phyloP scores from a whole-genome alignment of 225 moss, liverwort and hornwort genomes.

The Physcomitrium patens region DNA sequence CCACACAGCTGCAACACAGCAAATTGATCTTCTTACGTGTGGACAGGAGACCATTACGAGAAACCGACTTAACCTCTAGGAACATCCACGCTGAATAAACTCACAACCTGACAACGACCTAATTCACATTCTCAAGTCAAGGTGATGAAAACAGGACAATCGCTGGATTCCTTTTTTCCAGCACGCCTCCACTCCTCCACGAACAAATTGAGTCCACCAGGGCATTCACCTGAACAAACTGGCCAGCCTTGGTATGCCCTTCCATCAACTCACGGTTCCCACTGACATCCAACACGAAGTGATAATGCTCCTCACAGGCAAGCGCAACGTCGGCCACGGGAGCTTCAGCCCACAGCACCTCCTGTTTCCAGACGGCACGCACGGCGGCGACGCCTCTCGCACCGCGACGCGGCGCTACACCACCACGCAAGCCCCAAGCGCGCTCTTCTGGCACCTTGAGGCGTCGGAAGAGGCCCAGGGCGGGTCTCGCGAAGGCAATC shows the following conservation, averaged over 20 bases:
- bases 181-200: not conserved
- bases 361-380: constrained; percentile 91
- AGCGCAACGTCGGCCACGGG: constrained; percentile 72
- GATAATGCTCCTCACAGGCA: constrained; percentile 80
- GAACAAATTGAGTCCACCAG: not conserved
- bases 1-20: too few species aligned
- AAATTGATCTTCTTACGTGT: too few species aligned
- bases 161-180: not conserved
- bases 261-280: constrained; percentile 84
- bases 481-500: constrained; percentile 30
- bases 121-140: too few species aligned
- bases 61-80: not conserved
- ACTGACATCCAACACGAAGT: constrained; percentile 79
- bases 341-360: constrained; percentile 77
- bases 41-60: not conserved
- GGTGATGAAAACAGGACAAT: too few species aligned
- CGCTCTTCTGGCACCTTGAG: constrained; percentile 37
- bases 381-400: constrained; percentile 22
- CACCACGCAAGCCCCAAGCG: constrained; percentile 15
- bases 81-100: not conserved
- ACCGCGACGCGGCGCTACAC: constrained; percentile 19
- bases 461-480: constrained; percentile 36
- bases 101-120: too few species aligned
- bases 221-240: constrained; percentile 79
- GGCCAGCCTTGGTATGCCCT: constrained; percentile 83